Conservation (phyloP, 2,329 filamentous ascomycete genomes). For the Leptosphaerulina australis region DNA sequence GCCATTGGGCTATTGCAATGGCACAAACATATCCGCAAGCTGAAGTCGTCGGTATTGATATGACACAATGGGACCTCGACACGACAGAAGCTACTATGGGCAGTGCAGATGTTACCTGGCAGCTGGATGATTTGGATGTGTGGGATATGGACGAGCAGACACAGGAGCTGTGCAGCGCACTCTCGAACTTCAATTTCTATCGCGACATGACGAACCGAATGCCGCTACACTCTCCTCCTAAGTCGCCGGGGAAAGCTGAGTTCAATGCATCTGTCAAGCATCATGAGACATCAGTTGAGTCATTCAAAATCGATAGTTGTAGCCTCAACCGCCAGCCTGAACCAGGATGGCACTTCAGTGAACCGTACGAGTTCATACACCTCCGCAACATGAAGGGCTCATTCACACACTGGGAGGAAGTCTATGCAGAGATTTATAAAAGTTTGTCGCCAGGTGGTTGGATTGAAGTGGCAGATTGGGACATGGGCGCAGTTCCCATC, state of each 20-base stretch:
- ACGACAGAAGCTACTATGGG: conserved; percentile 51
- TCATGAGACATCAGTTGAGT: conserved; percentile 28
- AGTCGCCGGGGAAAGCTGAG: conserved; percentile 7
- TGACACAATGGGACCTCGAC: conserved; percentile 58
- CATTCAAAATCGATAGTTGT: conserved; percentile 31
- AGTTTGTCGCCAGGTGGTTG: conserved; percentile 55
- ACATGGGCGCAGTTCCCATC: conserved; percentile 33
- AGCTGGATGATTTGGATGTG: conserved; percentile 48
- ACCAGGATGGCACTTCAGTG: conserved; percentile 55
- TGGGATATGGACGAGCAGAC: conserved; percentile 37
- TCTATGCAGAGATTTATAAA: conserved; percentile 55
- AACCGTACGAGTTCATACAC: conserved; percentile 58
- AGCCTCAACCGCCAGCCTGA: conserved; percentile 29
- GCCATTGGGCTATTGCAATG: conserved; percentile 58
- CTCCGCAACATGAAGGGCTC: conserved; percentile 56
- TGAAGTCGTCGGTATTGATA: conserved; percentile 58
- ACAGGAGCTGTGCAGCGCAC: conserved; percentile 33
- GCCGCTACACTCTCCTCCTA: conserved; percentile 25
- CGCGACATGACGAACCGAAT: conserved; percentile 30
- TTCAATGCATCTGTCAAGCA: conserved; percentile 10
- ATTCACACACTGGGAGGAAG: conserved; percentile 54
- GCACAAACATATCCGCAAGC: conserved; percentile 52
- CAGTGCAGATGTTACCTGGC: conserved; percentile 40
- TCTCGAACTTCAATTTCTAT: conserved; percentile 35
- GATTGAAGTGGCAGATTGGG: conserved; percentile 55